Conservation (phyloP, 148 eudicot species). For the Tetragonia tetragonoides region DNA sequence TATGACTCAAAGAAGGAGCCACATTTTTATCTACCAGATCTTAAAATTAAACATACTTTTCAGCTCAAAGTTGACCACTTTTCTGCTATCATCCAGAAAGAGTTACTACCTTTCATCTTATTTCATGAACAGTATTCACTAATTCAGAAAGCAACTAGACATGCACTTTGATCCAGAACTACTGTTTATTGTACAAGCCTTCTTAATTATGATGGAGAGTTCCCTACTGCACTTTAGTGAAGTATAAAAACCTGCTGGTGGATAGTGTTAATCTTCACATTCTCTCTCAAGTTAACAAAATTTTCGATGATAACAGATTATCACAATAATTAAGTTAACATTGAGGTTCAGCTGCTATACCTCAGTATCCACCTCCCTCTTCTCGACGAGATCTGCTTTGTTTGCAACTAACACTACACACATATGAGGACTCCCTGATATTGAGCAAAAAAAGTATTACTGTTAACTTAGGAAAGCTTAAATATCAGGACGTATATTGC, state of each 20-base stretch:
- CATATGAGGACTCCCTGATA: slow-evolving; percentile 42
- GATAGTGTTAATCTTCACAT: background rate
- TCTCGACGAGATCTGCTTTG: slow-evolving; percentile 46
- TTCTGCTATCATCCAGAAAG: too few species aligned
- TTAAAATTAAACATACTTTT: background rate
- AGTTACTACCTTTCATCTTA: too few species aligned
- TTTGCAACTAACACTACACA: slow-evolving; percentile 46
- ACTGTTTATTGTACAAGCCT: background rate
- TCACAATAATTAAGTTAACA: background rate
- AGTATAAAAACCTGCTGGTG: background rate
- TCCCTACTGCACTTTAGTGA: background rate
- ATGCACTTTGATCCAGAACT: too few species aligned
- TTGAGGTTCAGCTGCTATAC: slow-evolving; percentile 20
- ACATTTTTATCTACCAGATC: background rate
- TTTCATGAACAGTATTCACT: too few species aligned
- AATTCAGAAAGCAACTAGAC: too few species aligned
- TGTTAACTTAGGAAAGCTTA: background rate
- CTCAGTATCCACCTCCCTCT: slow-evolving; percentile 46
- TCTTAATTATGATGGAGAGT: background rate
- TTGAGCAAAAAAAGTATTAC: background rate
- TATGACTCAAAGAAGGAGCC: slow-evolving; percentile 1
- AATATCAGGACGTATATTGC: background rate
- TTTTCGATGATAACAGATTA: background rate
- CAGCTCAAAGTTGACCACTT: background rate
- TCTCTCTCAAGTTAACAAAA: too few species aligned